Percentiles rank a stretch among this genome's conserved stretches.
Conservation (phyloP, 768 basidiomycete genomes). For the Boletus fagicola region DNA sequence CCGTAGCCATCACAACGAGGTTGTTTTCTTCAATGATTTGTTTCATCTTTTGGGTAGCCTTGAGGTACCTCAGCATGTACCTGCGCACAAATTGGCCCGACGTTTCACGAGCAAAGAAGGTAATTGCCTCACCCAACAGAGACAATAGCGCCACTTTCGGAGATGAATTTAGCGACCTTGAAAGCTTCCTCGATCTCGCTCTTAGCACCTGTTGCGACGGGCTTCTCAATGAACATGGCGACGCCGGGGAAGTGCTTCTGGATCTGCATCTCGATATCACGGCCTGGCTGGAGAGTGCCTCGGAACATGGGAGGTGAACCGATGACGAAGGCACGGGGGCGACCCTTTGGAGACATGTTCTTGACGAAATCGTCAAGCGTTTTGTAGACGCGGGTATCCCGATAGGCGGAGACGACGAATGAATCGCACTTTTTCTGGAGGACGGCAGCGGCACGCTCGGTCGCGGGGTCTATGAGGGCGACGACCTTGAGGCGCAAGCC, state of each 20-base stretch:
- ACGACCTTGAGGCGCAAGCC: constrained; percentile 95
- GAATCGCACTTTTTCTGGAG: constrained; percentile 90
- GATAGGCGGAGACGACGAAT: constrained; percentile 92
- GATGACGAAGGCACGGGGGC: constrained; percentile 80
- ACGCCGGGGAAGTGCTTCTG: constrained; percentile 85
- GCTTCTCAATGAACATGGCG: constrained; percentile 91
- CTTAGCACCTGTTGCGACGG: constrained; percentile 76
- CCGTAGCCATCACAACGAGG: constrained; percentile 92
- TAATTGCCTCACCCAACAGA: constrained; percentile 71
- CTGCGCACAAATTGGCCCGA: constrained; percentile 35
- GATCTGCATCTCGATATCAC: constrained; percentile 86
- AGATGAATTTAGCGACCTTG: constrained; percentile 68
- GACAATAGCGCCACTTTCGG: constrained; percentile 70
- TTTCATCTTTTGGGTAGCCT: constrained; percentile 96
- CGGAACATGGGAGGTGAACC: constrained; percentile 95
- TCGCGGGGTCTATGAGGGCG: constrained; percentile 88
- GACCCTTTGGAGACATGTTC: constrained; percentile 59
- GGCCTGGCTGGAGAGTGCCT: constrained; percentile 69
- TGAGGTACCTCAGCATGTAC: constrained; percentile 92
- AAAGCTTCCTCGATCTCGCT: constrained; percentile 67
- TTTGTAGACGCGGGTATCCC: constrained; percentile 80
- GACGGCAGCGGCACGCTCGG: constrained; percentile 74
- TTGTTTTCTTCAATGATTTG: constrained; percentile 92
- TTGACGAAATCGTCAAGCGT: constrained; percentile 83
- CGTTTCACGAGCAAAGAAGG: neutral